Percentiles rank a stretch among this genome's conserved stretches.
phyloP scores from a whole-genome alignment of 306 rosid genomes.

The Malus asiatica region DNA sequence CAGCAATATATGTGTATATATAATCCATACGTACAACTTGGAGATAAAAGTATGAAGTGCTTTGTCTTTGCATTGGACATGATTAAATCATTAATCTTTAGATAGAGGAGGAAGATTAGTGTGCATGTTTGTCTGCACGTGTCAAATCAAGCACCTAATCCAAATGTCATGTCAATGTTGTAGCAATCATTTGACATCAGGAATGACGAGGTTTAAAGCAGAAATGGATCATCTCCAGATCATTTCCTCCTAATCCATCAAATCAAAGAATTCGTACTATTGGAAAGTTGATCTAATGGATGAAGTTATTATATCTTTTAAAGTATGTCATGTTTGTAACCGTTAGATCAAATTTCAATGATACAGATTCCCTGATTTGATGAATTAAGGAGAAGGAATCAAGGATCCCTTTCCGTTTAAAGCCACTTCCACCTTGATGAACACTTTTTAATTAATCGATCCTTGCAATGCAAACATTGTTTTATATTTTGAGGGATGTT shows the following conservation, averaged over 20 bases:
- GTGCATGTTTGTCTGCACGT: neutral
- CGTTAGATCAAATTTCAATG: too few relatives aligned
- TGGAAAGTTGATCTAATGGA: too few relatives aligned
- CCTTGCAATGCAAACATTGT: neutral
- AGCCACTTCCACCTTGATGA: neutral
- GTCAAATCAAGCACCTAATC: neutral
- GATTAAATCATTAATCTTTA: neutral
- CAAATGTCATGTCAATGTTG: neutral
- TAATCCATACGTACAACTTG: neutral
- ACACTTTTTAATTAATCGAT: neutral
- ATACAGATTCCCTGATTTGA: too few relatives aligned
- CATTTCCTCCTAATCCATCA: fast-evolving
- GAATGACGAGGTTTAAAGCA: neutral
- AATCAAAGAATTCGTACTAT: fast-evolving
- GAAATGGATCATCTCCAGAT: too few relatives aligned
- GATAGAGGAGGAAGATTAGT: neutral
- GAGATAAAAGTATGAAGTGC: too few relatives aligned
- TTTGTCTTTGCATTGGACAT: neutral
- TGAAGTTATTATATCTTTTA: too few relatives aligned
- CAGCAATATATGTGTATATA: too few relatives aligned
- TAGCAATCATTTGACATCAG: neutral
- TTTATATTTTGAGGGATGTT: neutral
- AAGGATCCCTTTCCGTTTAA: neutral
- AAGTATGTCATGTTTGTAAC: too few relatives aligned
- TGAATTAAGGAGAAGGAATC: too few relatives aligned